Evolutionary conservation across 805 yeast species (phyloP), one percentile per base, ranked within the genome.

Genomic region (Ogataea nonfermentans): DNA sequence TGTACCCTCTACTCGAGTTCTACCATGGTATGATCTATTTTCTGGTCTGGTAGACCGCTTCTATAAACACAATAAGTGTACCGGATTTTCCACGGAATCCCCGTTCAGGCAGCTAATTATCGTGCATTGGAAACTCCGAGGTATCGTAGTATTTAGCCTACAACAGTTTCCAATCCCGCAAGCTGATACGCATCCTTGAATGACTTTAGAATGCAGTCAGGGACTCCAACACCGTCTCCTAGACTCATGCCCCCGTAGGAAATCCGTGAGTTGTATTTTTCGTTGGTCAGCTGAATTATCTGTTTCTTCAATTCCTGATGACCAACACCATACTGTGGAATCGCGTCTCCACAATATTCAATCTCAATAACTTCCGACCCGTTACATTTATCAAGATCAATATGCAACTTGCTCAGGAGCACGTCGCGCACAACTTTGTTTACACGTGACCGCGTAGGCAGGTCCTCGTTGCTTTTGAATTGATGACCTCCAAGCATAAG

Each of bases 171-270:
- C 22, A 20, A 29, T 13, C 31, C 41, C 25, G 41, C 41, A 23
- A 43, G 57, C 26, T 62, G 45, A n/a, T 59, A 48, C 4, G 90
- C 93, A 41, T 70, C 76, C 34, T 70, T 73, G 38, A 84, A 70
- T 3, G 83, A 75, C 53, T 80, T 78, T 23, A 76, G 60, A 1
- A 87, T 81, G 47, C 90, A 83, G 62, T 90, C 96, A 1, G 96
- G 95, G 2, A 90, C 90, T 1, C 96, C 96, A 7, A 87, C 79
- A 1, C 95, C 91, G 30, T 73, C 76, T 7, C 88, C 84, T 48
- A 84, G 78, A 2, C 79, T 70, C 79, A 85, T 87, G 0, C 97
- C 97, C 13, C 93, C 89, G 2, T 84, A 53, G 0, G 78, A 72
- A 10, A 81, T 53, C 28, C 63, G 64, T 24, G 70, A 65, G 1